A percentile compares a stretch with the other conserved stretches of the same genome.
These are phyloP conservation scores for Crithidia expoeki DNA, from an alignment of 208 protist genomes.

Conservation along the genomic window DNA sequence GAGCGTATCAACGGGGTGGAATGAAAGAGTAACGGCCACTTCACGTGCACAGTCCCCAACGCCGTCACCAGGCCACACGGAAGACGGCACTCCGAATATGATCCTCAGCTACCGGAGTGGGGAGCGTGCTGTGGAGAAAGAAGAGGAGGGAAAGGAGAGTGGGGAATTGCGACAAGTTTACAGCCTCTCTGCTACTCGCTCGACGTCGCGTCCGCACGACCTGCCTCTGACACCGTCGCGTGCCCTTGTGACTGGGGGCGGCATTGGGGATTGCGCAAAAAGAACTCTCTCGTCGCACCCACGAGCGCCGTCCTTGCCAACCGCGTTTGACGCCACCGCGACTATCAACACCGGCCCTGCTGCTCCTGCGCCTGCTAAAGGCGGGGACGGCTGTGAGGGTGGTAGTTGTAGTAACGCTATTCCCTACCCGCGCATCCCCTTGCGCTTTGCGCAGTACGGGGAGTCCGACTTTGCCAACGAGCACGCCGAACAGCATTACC, in stretches of 20 bases:
- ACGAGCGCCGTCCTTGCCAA: neutral
- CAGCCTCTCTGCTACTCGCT: neutral
- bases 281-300: neutral
- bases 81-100: neutral
- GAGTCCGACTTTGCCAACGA: slow-evolving; percentile 60
- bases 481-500: slow-evolving; percentile 42
- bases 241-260: neutral
- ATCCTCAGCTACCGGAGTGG: slow-evolving; percentile 18
- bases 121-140: slow-evolving; percentile 1
- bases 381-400: neutral
- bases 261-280: neutral
- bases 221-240: slow-evolving; percentile 5
- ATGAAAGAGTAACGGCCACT: too few relatives aligned
- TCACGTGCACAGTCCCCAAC: slow-evolving; percentile 11
- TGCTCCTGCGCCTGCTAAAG: too few relatives aligned
- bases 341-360: neutral
- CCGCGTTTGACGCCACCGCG: neutral
- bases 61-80: neutral
- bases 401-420: neutral
- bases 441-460: slow-evolving; percentile 43
- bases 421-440: slow-evolving; percentile 21
- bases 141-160: neutral
- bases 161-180: neutral
- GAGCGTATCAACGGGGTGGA: too few relatives aligned
- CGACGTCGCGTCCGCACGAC: too few relatives aligned